Evolutionary conservation across 768 basidiomycete species (phyloP).

Genomic region (Trametes cinnabarina): DNA sequence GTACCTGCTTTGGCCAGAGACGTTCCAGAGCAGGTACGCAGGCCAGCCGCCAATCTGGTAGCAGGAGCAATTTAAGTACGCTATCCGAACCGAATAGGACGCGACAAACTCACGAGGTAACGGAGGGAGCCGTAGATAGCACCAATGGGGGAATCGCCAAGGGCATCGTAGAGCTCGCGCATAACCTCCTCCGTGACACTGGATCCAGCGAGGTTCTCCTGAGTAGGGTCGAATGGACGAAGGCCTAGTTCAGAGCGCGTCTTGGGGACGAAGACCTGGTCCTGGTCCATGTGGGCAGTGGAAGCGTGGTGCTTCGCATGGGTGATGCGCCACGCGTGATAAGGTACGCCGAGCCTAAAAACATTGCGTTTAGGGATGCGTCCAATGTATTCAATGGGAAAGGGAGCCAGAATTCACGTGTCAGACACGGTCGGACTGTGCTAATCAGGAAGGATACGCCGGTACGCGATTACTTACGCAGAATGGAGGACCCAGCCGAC

Average conservation of each 20-base stretch:
- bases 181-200: conserved; percentile 65
- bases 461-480: conserved; percentile 48
- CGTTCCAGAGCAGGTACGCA: conserved; percentile 76
- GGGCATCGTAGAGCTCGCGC: conserved; percentile 76
- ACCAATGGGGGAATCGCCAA: conserved; percentile 88
- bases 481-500: conserved; percentile 95
- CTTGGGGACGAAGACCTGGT: conserved; percentile 92
- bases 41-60: conserved; percentile 80
- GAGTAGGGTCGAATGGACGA: conserved; percentile 62
- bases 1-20: conserved; percentile 83
- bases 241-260: conserved; percentile 76
- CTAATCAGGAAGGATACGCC: not conserved
- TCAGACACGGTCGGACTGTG: conserved; percentile 8
- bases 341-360: conserved; percentile 85
- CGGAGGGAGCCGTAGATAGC: conserved; percentile 50
- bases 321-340: conserved; percentile 93
- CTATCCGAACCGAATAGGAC: not conserved
- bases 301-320: conserved; percentile 96
- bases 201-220: conserved; percentile 63
- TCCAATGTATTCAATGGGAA: not conserved
- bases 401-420: conserved; percentile 22
- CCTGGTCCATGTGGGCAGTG: conserved; percentile 89
- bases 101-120: conserved; percentile 52
- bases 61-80: not conserved
- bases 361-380: conserved; percentile 1